These are phyloP conservation scores for Pseudopithomyces chartarum DNA, from an alignment of 2,329 filamentous ascomycete species.

Conservation along the genomic window DNA sequence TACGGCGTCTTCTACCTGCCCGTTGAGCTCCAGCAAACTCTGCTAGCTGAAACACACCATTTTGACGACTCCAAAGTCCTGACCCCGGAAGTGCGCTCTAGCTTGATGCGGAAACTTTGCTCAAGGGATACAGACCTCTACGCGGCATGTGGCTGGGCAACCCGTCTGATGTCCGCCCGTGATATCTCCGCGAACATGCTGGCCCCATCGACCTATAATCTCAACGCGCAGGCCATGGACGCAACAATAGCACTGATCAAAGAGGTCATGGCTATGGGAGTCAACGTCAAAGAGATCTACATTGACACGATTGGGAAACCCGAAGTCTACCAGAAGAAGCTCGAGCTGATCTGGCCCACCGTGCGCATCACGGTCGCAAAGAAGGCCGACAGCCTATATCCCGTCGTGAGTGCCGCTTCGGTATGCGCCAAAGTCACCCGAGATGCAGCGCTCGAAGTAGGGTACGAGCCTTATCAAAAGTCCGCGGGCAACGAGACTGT, in stretches of 20 bases:
- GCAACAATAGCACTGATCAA: constrained; percentile 83
- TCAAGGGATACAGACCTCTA: constrained; percentile 63
- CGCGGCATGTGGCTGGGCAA: constrained; percentile 79
- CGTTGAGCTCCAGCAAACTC: constrained; percentile 67
- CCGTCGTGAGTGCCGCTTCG: constrained; percentile 89
- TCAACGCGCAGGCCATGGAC: constrained; percentile 95
- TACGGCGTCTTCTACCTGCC: constrained; percentile 74
- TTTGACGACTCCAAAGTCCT: constrained; percentile 97
- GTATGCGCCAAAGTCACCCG: constrained; percentile 96
- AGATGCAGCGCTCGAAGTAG: constrained; percentile 83
- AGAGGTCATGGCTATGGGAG: constrained; percentile 74
- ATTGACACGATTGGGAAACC: constrained; percentile 93
- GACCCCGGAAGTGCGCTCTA: constrained; percentile 75
- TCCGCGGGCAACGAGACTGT: constrained; percentile 31
- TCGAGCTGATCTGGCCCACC: constrained; percentile 83
- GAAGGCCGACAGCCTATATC: constrained; percentile 91
- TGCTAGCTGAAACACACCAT: constrained; percentile 78
- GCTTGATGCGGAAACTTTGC: constrained; percentile 75
- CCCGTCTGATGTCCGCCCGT: constrained; percentile 77
- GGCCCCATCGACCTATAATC: constrained; percentile 72
- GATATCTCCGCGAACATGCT: constrained; percentile 84
- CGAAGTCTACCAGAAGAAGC: constrained; percentile 78
- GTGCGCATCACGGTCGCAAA: constrained; percentile 56
- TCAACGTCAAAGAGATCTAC: constrained; percentile 87
- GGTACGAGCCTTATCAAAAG: constrained; percentile 63